Conservation (phyloP, 2,329 filamentous ascomycete species). For the Clonostachys chloroleuca region DNA sequence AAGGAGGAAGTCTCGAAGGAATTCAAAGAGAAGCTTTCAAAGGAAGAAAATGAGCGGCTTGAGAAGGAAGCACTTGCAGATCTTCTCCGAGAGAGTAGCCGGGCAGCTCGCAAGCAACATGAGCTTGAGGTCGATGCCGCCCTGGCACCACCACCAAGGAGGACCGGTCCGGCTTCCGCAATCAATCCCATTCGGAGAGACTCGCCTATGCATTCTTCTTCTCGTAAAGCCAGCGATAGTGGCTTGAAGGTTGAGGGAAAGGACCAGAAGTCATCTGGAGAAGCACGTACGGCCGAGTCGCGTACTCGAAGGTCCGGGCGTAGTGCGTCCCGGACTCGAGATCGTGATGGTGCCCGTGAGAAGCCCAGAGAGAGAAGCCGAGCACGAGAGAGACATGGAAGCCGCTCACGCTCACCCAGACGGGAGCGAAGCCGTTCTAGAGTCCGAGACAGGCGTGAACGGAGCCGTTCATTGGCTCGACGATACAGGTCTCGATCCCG, state of each 20-base stretch:
- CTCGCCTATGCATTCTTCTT: slow-evolving; percentile 33
- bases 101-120: slow-evolving; percentile 38
- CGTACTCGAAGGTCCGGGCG: slow-evolving; percentile 16
- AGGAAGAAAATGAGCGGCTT: slow-evolving; percentile 52
- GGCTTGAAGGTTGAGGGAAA: slow-evolving; percentile 23
- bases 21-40: slow-evolving; percentile 48
- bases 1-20: slow-evolving; percentile 34
- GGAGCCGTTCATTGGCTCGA: slow-evolving; percentile 25
- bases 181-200: slow-evolving; percentile 51
- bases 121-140: slow-evolving; percentile 54
- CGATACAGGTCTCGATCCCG: slow-evolving; percentile 35
- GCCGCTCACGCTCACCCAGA: slow-evolving; percentile 28
- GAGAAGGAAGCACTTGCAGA: slow-evolving; percentile 56
- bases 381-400: slow-evolving; percentile 1
- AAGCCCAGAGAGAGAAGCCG: slow-evolving; percentile 3
- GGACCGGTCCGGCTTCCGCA: slow-evolving; percentile 48
- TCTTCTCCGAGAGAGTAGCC: slow-evolving; percentile 54
- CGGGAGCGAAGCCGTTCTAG: slow-evolving; percentile 26
- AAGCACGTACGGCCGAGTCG: no score
- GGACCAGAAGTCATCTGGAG: slow-evolving; percentile 7
- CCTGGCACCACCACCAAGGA: slow-evolving; percentile 49
- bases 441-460: slow-evolving; percentile 23
- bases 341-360: slow-evolving; percentile 4
- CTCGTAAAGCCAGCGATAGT: slow-evolving; percentile 29
- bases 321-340: slow-evolving; percentile 20